Percentiles rank a stretch among this genome's conserved stretches.
phyloP scores from a whole-genome alignment of 2,329 filamentous ascomycete genomes.

The Sarocladiaceae sp. region DNA sequence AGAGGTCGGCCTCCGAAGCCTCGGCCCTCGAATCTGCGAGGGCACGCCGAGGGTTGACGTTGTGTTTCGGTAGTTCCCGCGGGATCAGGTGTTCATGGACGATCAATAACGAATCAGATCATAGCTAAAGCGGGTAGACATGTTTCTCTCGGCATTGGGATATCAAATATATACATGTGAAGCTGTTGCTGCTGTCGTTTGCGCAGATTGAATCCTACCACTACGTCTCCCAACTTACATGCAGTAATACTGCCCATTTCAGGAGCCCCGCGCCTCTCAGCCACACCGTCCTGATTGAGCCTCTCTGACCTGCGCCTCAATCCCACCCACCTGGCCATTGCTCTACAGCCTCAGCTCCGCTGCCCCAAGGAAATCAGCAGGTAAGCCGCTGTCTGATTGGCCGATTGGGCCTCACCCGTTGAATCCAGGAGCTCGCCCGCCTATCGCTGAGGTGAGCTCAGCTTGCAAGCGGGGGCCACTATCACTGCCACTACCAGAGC shows the following conservation, averaged over 20 bases:
- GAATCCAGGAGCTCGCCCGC: not conserved
- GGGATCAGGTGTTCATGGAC: not conserved
- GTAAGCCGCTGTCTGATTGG: conserved; percentile 6
- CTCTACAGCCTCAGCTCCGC: not conserved
- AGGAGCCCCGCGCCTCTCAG: not conserved
- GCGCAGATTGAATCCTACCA: not conserved
- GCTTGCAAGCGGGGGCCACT: too few relatives aligned
- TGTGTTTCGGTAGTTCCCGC: not conserved
- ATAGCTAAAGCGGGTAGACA: too few relatives aligned
- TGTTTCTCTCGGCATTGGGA: too few relatives aligned
- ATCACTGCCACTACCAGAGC: too few relatives aligned
- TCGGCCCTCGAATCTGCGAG: conserved; percentile 9
- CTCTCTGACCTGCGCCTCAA: conserved; percentile 5
- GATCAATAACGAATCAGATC: not conserved
- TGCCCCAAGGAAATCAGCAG: conserved; percentile 3
- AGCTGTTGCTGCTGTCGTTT: not conserved
- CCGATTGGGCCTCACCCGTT: conserved; percentile 3
- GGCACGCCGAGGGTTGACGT: not conserved
- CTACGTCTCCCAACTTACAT: too few relatives aligned
- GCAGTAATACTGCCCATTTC: too few relatives aligned
- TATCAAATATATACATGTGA: conserved; percentile 10
- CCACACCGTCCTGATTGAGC: conserved; percentile 1
- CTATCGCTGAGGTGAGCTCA: conserved; percentile 3
- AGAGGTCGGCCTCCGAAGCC: conserved; percentile 6
- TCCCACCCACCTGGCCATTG: not conserved